A percentile compares a stretch with the other conserved stretches of the same genome.
These are phyloP conservation scores for Penicillium steckii DNA, from an alignment of 495 filamentous ascomycete species.

Conservation along the genomic window DNA sequence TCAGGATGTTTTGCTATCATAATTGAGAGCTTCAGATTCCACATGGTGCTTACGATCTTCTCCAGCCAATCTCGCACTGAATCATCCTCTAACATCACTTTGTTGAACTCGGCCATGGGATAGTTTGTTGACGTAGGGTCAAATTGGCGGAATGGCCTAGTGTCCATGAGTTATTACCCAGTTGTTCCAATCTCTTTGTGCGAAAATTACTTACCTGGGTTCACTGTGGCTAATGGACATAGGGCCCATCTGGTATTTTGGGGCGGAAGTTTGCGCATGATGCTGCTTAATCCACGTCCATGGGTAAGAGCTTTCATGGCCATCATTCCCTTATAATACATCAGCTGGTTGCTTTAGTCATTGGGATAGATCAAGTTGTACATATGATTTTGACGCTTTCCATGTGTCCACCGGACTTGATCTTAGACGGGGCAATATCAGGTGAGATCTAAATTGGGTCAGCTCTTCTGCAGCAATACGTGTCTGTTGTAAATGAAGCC, in stretches of 20 bases:
- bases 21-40: not conserved
- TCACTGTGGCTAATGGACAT: not conserved
- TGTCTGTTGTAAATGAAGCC: not conserved
- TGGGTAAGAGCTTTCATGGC: constrained; percentile 56
- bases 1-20: too few relatives aligned
- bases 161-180: too few relatives aligned
- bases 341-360: not conserved
- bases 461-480: not conserved
- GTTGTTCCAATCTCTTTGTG: too few relatives aligned
- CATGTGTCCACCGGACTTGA: constrained; percentile 6
- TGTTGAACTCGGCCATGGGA: constrained; percentile 56
- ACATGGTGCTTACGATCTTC: constrained; percentile 53
- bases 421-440: constrained; percentile 43
- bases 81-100: constrained; percentile 56
- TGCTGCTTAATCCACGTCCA: constrained; percentile 45
- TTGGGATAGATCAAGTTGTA: constrained; percentile 11
- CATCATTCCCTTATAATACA: constrained; percentile 38
- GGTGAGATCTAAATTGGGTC: constrained; percentile 42
- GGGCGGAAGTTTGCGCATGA: not conserved
- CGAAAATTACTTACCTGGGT: not conserved
- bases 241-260: not conserved
- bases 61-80: constrained; percentile 56
- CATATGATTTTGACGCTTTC: constrained; percentile 26
- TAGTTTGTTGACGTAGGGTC: constrained; percentile 13
- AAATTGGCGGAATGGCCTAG: not conserved